phyloP scores from a whole-genome alignment of 805 yeast genomes.

The Suhomyces faveliae region DNA sequence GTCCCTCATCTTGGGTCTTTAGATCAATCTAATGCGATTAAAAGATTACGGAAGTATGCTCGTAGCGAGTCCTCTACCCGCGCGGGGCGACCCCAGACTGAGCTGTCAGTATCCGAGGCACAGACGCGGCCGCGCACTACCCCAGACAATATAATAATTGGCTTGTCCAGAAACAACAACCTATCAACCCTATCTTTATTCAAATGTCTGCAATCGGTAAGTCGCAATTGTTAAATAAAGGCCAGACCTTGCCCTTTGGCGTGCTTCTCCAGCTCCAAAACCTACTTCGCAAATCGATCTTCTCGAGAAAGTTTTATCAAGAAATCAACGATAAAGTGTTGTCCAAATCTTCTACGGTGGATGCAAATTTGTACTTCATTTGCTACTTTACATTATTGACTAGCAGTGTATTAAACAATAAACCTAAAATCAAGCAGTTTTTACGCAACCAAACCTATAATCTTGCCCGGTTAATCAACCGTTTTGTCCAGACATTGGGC shows the following conservation, averaged over 20 bases:
- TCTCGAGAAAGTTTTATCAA: conserved; percentile 40
- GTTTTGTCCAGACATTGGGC: conserved; percentile 8
- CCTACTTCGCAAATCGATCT: conserved; percentile 30
- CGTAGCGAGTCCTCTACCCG: too few relatives aligned
- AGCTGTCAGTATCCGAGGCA: background rate
- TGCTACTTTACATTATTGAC: conserved; percentile 42
- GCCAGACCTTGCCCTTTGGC: conserved; percentile 18
- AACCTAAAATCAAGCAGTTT: conserved; percentile 30
- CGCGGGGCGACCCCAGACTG: background rate
- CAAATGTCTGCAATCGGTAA: conserved; percentile 11
- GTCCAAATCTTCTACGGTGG: conserved; percentile 32
- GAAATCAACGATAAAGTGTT: conserved; percentile 42
- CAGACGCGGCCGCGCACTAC: background rate
- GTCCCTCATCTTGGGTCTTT: too few relatives aligned
- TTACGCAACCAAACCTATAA: conserved; percentile 26
- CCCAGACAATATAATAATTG: background rate
- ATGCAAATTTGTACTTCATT: conserved; percentile 39
- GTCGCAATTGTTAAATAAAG: conserved; percentile 13
- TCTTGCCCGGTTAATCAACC: conserved; percentile 15
- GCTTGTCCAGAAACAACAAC: background rate
- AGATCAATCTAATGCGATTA: too few relatives aligned
- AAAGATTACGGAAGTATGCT: too few relatives aligned
- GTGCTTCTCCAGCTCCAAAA: conserved; percentile 27
- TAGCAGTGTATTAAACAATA: conserved; percentile 38
- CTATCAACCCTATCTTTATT: background rate